phyloP scores from a whole-genome alignment of 805 yeast genomes.

The Clavispora fructus region DNA sequence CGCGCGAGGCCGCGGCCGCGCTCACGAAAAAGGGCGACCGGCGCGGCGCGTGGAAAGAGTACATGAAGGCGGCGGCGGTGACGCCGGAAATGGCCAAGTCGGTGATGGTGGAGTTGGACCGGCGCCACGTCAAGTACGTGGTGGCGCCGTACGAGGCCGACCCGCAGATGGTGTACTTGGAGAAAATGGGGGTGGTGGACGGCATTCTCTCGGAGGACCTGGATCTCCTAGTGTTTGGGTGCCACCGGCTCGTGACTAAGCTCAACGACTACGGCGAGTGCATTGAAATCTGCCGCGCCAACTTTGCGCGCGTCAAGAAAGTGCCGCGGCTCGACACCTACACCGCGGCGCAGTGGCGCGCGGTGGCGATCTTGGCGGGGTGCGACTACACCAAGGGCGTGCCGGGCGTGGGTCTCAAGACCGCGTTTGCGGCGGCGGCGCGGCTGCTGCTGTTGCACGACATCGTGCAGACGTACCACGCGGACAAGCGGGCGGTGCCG shows the following conservation, averaged over 20 bases:
- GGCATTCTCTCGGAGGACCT: conserved; percentile 94
- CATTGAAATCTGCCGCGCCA: conserved; percentile 57
- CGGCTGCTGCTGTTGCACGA: conserved; percentile 48
- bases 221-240: conserved; percentile 86
- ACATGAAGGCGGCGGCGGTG: conserved; percentile 76
- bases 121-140: conserved; percentile 55
- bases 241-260: conserved; percentile 70
- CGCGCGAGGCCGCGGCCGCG: conserved; percentile 50
- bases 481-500: conserved; percentile 62
- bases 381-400: conserved; percentile 94
- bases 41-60: conserved; percentile 60
- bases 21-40: conserved; percentile 48
- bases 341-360: conserved; percentile 54
- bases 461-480: conserved; percentile 49
- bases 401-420: conserved; percentile 71
- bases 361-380: conserved; percentile 86
- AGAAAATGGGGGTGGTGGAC: conserved; percentile 64
- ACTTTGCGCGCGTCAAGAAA: conserved; percentile 45
- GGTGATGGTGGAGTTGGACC: conserved; percentile 65
- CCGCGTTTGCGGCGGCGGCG: conserved; percentile 60
- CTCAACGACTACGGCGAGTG: conserved; percentile 72
- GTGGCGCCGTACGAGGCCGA: conserved; percentile 99
- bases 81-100: conserved; percentile 90
- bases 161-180: conserved; percentile 90
- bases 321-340: conserved; percentile 48